These are phyloP conservation scores for Limonomyces culmigenus DNA, from an alignment of 1,284 basidiomycete species.

Conservation along the genomic window DNA sequence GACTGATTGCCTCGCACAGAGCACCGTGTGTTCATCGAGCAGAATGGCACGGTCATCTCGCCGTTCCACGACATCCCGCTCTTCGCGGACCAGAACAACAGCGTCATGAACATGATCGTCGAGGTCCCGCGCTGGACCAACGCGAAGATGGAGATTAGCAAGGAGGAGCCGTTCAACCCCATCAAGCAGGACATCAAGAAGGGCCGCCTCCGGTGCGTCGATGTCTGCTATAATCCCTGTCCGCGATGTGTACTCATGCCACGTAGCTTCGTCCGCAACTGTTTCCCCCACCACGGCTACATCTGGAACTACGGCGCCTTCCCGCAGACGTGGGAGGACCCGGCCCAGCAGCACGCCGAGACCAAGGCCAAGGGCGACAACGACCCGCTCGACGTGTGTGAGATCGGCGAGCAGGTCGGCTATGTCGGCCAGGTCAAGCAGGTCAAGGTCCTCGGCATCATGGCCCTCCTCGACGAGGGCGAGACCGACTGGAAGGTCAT, in stretches of 20 bases:
- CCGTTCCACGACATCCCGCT: conserved; percentile 95
- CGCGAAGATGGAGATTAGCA: conserved; percentile 97
- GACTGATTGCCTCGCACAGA: too few relatives aligned
- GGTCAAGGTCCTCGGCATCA: conserved; percentile 99
- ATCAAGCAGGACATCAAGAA: conserved; percentile 99
- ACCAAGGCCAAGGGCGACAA: conserved; percentile 99
- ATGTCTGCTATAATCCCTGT: too few relatives aligned
- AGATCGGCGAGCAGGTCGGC: conserved; percentile 98
- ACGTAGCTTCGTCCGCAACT: conserved; percentile 99
- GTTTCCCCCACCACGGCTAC: conserved; percentile 99
- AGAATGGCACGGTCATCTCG: conserved; percentile 73
- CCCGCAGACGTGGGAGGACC: conserved; percentile 99
- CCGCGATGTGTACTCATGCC: too few relatives aligned
- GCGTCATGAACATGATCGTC: conserved; percentile 96
- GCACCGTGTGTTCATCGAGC: conserved; percentile 89
- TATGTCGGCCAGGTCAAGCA: conserved; percentile 98
- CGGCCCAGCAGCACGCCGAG: conserved; percentile 75
- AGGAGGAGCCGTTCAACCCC: conserved; percentile 95
- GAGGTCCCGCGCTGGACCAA: conserved; percentile 99
- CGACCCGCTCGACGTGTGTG: conserved; percentile 98
- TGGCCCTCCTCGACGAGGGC: conserved; percentile 96
- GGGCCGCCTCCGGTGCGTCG: conserved; percentile 87
- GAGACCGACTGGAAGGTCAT: conserved; percentile 99
- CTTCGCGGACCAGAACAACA: conserved; percentile 84
- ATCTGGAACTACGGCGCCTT: conserved; percentile 99